These are phyloP conservation scores for Cenchrus fungigraminus DNA, from an alignment of 176 grass and related monocot species.

Conservation along the genomic window DNA sequence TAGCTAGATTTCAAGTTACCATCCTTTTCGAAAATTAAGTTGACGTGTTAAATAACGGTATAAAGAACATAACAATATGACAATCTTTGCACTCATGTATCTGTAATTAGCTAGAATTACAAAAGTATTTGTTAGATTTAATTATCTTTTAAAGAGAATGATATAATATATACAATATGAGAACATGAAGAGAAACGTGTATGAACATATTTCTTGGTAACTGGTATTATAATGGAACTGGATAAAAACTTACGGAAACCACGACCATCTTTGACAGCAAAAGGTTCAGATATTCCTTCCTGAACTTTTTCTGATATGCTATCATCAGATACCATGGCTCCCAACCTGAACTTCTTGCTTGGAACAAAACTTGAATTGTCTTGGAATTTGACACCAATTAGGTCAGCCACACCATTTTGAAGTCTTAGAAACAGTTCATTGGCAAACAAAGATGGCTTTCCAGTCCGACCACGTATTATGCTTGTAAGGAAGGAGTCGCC, in stretches of 20 bases:
- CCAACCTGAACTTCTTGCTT: slow-evolving; percentile 37
- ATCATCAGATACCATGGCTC: slow-evolving; percentile 40
- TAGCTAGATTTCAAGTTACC: too few relatives aligned
- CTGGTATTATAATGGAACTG: too few relatives aligned
- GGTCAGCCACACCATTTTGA: slow-evolving; percentile 23
- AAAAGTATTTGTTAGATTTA: neutral
- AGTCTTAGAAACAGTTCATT: slow-evolving; percentile 16
- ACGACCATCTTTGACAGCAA: slow-evolving; percentile 4
- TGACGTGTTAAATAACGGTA: too few relatives aligned
- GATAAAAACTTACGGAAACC: slow-evolving; percentile 32
- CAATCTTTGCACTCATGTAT: too few relatives aligned
- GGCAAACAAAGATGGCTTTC: slow-evolving; percentile 1
- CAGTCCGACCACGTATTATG: neutral
- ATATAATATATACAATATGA: neutral
- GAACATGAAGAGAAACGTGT: neutral
- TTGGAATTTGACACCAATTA: slow-evolving; percentile 28
- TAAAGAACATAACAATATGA: too few relatives aligned
- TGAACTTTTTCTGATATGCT: slow-evolving; percentile 25
- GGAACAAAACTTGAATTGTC: slow-evolving; percentile 35
- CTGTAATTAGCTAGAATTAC: too few relatives aligned
- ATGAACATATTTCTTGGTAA: neutral
- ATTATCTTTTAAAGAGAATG: neutral
- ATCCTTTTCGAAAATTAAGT: too few relatives aligned
- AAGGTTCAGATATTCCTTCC: slow-evolving; percentile 45
- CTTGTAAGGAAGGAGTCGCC: neutral